A percentile compares a stretch with the other conserved stretches of the same genome.
phyloP scores from a whole-genome alignment of 495 filamentous ascomycete genomes.

The Staphylotrichum longicolle region DNA sequence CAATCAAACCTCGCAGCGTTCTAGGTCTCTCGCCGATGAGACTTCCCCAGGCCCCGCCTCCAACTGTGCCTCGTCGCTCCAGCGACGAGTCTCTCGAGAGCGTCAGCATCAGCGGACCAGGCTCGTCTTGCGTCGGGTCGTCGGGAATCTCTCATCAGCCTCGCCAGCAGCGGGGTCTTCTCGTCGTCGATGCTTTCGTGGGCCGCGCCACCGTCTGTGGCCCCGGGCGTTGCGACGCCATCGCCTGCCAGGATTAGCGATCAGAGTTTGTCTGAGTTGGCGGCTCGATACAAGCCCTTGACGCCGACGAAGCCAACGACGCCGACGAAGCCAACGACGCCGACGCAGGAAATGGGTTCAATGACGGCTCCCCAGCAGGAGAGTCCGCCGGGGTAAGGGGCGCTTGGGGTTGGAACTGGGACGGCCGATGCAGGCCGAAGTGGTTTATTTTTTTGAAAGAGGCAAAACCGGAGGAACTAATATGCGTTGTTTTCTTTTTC shows the following conservation, averaged over 20 bases:
- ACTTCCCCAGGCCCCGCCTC: slow-evolving; percentile 23
- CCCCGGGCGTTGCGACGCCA: slow-evolving; percentile 11
- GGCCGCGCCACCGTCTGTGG: slow-evolving; percentile 28
- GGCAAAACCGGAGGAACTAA: too few relatives aligned
- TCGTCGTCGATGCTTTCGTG: slow-evolving; percentile 30
- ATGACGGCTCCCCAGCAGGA: too few relatives aligned
- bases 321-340: slow-evolving; percentile 22
- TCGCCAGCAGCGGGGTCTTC: slow-evolving; percentile 30
- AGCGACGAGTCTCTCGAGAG: slow-evolving; percentile 27
- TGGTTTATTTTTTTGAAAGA: too few relatives aligned
- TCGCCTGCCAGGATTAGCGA: slow-evolving; percentile 21
- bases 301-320: not conserved
- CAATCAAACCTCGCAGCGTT: slow-evolving; percentile 9
- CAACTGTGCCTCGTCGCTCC: slow-evolving; percentile 14
- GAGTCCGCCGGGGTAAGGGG: too few relatives aligned
- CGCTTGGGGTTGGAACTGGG: too few relatives aligned
- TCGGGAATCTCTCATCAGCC: too few relatives aligned
- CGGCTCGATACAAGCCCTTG: not conserved
- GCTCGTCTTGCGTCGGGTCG: too few relatives aligned
- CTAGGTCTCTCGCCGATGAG: slow-evolving; percentile 20
- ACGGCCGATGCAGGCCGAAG: too few relatives aligned
- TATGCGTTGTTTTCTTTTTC: too few relatives aligned
- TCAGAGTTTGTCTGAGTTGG: not conserved
- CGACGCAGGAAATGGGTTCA: not conserved
- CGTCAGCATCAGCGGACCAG: slow-evolving; percentile 28